Evolutionary conservation across 352 stramenopile species (phyloP), one percentile per base, ranked within the genome.

Genomic region (Globisporangium carolinianum): DNA sequence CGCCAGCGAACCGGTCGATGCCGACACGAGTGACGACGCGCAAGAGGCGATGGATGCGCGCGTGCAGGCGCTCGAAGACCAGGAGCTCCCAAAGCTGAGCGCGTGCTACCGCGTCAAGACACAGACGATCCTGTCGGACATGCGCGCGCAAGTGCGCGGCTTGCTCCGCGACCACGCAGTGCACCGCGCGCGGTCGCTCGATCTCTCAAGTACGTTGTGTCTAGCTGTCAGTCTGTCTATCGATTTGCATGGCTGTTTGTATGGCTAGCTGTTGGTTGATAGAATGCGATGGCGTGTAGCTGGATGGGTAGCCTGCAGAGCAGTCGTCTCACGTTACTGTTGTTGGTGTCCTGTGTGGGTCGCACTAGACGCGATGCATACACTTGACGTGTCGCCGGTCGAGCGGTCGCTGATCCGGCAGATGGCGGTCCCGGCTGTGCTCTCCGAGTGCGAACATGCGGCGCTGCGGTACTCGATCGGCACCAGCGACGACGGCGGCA

Each of bases 21-120:
- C 15, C 45, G n/a, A 43, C 39, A 43, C 7, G 7, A 43, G 39
- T 12, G 39, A 12, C 39, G 39, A 43, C 6, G 47, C 39, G 56
- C 48, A 63, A 50, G 32, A 37, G 2, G 18, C 12, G n/a, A 76
- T 87, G 67, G 72, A 88, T 47, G 64, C 62, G 15, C 67, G 59
- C 14, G 68, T 91, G 15, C 61, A 53, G 11, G 60, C 65, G 37
- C 43, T 86, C 0, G 68, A 85, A 47, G 63, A 85, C 49, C 59
- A 61, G 7, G 72, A 76, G 50, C 62, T 80, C 0, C 79, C 79
- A 1, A 68, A 66, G 17, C 75, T 91, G 50, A 65, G 64, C 53
- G 53, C 60, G 1, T 87, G 79, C 43, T 83, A 86, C 47, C 51
- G 67, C 32, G 61, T 68, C 11, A 91, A 91, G 65, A 71, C 68